Conservation (phyloP, 768 basidiomycete genomes). For the Tulasnella calospora region DNA sequence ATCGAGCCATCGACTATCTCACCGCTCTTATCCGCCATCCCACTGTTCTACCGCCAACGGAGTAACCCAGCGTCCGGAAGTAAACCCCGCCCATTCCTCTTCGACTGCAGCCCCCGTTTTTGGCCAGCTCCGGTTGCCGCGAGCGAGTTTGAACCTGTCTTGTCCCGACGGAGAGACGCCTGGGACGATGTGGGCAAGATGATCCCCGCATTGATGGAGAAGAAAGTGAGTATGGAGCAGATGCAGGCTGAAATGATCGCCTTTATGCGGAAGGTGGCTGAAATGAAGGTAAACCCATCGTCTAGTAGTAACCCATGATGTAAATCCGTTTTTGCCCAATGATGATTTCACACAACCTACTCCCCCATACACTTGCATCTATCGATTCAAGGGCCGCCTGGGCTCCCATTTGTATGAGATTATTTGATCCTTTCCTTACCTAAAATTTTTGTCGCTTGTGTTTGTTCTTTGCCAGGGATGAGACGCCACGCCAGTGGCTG, state of each 20-base stretch:
- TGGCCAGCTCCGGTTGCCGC: constrained; percentile 12
- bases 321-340: not conserved
- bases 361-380: not conserved
- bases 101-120: constrained; percentile 14
- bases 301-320: not conserved
- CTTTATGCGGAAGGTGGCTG: not conserved
- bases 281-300: not conserved
- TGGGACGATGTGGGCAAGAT: constrained; percentile 24
- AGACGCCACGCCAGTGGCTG: not conserved
- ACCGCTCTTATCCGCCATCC: not conserved
- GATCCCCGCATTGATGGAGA: constrained; percentile 22
- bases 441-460: not conserved
- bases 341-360: not conserved
- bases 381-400: not conserved
- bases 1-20: not conserved
- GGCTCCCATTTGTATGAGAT: not conserved
- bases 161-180: not conserved
- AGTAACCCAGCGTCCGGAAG: not conserved
- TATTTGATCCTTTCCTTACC: not conserved
- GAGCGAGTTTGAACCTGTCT: not conserved
- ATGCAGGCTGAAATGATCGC: constrained; percentile 1
- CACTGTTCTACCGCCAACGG: not conserved
- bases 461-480: not conserved
- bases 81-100: constrained; percentile 11
- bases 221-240: constrained; percentile 7